Evolutionary conservation across 768 basidiomycete genomes (phyloP).

Genomic region (Lactarius tabidus): DNA sequence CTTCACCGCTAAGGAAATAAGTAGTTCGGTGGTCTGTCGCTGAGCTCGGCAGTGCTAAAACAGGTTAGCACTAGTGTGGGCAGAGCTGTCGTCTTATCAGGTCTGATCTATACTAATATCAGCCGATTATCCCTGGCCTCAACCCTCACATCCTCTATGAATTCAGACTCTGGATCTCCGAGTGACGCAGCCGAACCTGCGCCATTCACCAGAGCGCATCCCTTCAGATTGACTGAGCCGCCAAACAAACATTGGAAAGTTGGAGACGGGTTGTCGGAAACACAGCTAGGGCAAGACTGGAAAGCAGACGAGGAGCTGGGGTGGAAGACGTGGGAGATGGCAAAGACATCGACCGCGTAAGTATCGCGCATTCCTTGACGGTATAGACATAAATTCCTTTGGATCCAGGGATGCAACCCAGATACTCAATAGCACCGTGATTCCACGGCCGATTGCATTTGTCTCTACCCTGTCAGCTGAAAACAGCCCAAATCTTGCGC

Average conservation of each 20-base stretch:
- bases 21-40: too few species aligned
- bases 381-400: conserved; percentile 18
- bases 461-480: conserved; percentile 53
- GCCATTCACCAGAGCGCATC: conserved; percentile 14
- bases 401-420: conserved; percentile 39
- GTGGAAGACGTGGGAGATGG: conserved; percentile 41
- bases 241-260: conserved; percentile 44
- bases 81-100: not conserved
- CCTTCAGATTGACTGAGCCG: conserved; percentile 36
- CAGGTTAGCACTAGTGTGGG: not conserved
- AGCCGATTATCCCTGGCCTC: not conserved
- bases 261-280: conserved; percentile 37
- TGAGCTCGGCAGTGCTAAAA: not conserved
- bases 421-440: conserved; percentile 52
- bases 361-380: conserved; percentile 23
- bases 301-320: conserved; percentile 34
- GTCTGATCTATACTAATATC: not conserved
- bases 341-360: conserved; percentile 21
- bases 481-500: conserved; percentile 57
- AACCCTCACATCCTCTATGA: not conserved
- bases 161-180: not conserved
- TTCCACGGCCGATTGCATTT: conserved; percentile 66
- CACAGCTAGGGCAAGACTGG: conserved; percentile 31
- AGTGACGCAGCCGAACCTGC: not conserved
- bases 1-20: too few species aligned